phyloP scores from a whole-genome alignment of 106 monocot genomes.

The Vanilla planifolia region DNA sequence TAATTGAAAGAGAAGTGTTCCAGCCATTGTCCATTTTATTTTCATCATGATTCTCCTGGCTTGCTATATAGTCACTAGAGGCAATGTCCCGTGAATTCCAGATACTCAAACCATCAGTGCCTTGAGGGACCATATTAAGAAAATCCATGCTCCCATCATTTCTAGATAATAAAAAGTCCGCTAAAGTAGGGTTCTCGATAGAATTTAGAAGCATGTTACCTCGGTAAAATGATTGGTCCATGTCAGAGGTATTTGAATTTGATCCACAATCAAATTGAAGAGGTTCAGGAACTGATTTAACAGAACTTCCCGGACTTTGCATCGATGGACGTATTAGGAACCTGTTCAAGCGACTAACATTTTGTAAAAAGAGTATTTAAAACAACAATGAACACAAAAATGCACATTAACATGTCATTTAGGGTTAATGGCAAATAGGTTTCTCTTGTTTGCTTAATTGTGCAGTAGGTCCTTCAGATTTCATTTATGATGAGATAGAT shows the following conservation, averaged over 20 bases:
- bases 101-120: slow-evolving; percentile 16
- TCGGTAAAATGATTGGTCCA: slow-evolving; percentile 33
- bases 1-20: slow-evolving; percentile 15
- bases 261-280: slow-evolving; percentile 33
- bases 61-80: slow-evolving; percentile 17
- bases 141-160: slow-evolving; percentile 18
- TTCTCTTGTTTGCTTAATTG: too few species aligned
- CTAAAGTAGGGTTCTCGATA: slow-evolving; percentile 16
- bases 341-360: too few species aligned
- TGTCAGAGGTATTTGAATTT: slow-evolving; percentile 12
- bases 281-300: slow-evolving; percentile 19
- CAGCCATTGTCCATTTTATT: slow-evolving; percentile 29
- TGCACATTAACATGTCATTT: too few species aligned
- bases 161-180: slow-evolving; percentile 21
- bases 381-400: too few species aligned
- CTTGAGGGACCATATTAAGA: slow-evolving; percentile 14
- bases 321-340: background rate
- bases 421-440: too few species aligned
- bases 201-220: slow-evolving; percentile 18
- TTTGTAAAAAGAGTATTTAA: too few species aligned
- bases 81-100: slow-evolving; percentile 29
- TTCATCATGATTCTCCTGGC: slow-evolving; percentile 17
- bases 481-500: too few species aligned
- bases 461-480: too few species aligned
- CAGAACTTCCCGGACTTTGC: slow-evolving; percentile 23